A percentile compares a stretch with the other conserved stretches of the same genome.
These are phyloP conservation scores for Castanea crenata DNA, from an alignment of 306 rosid genomes.

Conservation along the genomic window DNA sequence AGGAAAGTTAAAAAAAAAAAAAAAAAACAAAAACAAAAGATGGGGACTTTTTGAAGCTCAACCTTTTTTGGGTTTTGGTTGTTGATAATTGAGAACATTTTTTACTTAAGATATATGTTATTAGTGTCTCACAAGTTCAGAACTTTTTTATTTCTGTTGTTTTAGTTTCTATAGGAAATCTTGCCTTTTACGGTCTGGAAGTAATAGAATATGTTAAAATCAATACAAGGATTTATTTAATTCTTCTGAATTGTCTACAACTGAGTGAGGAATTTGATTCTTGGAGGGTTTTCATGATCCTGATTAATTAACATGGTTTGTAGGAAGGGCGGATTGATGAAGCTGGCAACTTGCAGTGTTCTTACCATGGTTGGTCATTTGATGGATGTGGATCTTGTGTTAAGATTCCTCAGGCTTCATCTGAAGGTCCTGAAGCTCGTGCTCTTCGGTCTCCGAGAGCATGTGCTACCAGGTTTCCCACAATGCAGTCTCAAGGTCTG, in stretches of 20 bases:
- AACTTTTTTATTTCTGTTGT: neutral
- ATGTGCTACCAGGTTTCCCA: conserved; percentile 76
- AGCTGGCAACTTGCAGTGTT: conserved; percentile 88
- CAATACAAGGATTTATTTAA: neutral
- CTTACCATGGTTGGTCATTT: conserved; percentile 98
- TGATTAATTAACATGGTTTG: conserved; percentile 24
- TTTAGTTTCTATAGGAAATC: neutral
- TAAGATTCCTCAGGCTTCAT: conserved; percentile 81
- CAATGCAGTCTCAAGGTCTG: conserved; percentile 85
- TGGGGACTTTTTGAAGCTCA: neutral
- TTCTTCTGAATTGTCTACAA: neutral
- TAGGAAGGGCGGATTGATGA: conserved; percentile 98
- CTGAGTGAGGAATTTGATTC: neutral
- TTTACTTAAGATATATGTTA: neutral
- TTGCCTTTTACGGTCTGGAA: neutral
- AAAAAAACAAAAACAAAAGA: neutral
- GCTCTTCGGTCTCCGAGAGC: conserved; percentile 80
- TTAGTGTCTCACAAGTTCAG: neutral
- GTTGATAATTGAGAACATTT: too few relatives aligned
- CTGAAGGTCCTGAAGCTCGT: conserved; percentile 90
- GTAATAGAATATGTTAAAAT: neutral
- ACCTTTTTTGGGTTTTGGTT: neutral
- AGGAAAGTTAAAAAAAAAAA: neutral
- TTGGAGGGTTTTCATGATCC: neutral
- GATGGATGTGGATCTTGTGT: conserved; percentile 85